Conservation (phyloP, 352 stramenopile genomes). For the Phytophthora pini region DNA sequence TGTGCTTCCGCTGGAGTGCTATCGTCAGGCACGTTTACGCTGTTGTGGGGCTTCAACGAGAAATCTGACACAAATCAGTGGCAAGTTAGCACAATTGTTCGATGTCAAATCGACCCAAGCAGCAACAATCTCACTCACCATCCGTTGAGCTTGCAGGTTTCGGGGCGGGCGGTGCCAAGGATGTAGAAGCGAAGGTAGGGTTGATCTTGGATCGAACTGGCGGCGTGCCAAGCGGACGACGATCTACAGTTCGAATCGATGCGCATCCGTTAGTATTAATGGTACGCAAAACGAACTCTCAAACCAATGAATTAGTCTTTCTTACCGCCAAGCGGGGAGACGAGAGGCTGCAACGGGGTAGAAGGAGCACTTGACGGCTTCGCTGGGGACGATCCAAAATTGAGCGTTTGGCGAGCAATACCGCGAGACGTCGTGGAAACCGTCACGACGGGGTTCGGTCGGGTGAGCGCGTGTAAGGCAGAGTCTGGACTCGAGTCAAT, state of each 20-base stretch:
- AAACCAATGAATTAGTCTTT: constrained; percentile 39
- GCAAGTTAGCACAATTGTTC: constrained; percentile 5
- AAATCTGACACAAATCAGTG: constrained; percentile 37
- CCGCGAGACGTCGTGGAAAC: constrained; percentile 21
- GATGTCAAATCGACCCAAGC: background rate
- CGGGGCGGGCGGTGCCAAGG: constrained; percentile 21
- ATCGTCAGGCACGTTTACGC: constrained; percentile 24
- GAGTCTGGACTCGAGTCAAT: constrained; percentile 60
- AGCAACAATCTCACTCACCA: constrained; percentile 30
- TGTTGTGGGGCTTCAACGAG: constrained; percentile 48
- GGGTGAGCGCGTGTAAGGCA: constrained; percentile 38
- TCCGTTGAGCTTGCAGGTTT: constrained; percentile 43
- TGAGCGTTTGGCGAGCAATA: constrained; percentile 50
- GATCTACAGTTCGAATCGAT: constrained; percentile 37
- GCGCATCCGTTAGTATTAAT: constrained; percentile 37
- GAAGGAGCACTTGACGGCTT: constrained; percentile 29
- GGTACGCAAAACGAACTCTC: constrained; percentile 15
- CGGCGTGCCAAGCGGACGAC: constrained; percentile 49
- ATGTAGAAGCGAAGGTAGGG: constrained; percentile 48
- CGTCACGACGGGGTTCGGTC: constrained; percentile 42
- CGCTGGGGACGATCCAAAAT: constrained; percentile 51
- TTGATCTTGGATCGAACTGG: constrained; percentile 61
- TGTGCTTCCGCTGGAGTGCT: constrained; percentile 31
- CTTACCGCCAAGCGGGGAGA: constrained; percentile 51
- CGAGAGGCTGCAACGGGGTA: constrained; percentile 37